Percentiles rank a stretch among this genome's conserved stretches.
Evolutionary conservation across 2,329 filamentous ascomycete genomes (phyloP).

Genomic region (Alternaria arborescens): DNA sequence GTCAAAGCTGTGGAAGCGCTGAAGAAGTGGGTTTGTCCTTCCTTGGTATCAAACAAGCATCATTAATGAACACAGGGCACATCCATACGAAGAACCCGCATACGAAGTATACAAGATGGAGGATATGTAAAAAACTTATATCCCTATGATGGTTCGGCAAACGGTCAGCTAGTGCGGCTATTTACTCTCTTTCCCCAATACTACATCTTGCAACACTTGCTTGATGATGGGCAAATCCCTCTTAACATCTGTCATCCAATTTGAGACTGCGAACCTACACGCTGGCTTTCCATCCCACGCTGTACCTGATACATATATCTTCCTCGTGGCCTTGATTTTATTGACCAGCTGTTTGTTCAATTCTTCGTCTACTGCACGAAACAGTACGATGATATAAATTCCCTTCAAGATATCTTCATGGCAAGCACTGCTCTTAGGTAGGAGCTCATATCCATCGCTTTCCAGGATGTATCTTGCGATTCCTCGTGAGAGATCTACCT

Average conservation of each 20-base stretch:
- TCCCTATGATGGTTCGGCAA: not conserved
- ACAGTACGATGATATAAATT: constrained; percentile 77
- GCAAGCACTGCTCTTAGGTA: constrained; percentile 61
- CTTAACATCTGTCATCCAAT: constrained; percentile 78
- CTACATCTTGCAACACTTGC: constrained; percentile 64
- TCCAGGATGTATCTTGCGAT: constrained; percentile 71
- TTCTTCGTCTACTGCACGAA: constrained; percentile 71
- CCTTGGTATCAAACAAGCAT: not conserved
- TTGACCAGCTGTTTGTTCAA: constrained; percentile 73
- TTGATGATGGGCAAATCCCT: constrained; percentile 72
- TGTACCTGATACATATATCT: constrained; percentile 85
- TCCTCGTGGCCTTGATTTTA: constrained; percentile 75
- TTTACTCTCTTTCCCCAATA: not conserved
- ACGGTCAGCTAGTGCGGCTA: not conserved
- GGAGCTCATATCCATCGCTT: constrained; percentile 70
- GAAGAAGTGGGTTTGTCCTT: constrained; percentile 60
- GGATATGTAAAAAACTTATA: constrained; percentile 45
- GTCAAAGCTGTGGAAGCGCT: constrained; percentile 68
- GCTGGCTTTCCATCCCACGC: constrained; percentile 77
- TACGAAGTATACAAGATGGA: constrained; percentile 59
- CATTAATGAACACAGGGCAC: constrained; percentile 42
- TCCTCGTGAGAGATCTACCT: constrained; percentile 74
- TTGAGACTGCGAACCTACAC: constrained; percentile 84
- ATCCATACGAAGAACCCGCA: constrained; percentile 57
- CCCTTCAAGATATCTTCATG: constrained; percentile 57